A percentile compares a stretch with the other conserved stretches of the same genome.
These are phyloP conservation scores for Rhizopogon vesiculosus DNA, from an alignment of 768 basidiomycete genomes.

Conservation along the genomic window DNA sequence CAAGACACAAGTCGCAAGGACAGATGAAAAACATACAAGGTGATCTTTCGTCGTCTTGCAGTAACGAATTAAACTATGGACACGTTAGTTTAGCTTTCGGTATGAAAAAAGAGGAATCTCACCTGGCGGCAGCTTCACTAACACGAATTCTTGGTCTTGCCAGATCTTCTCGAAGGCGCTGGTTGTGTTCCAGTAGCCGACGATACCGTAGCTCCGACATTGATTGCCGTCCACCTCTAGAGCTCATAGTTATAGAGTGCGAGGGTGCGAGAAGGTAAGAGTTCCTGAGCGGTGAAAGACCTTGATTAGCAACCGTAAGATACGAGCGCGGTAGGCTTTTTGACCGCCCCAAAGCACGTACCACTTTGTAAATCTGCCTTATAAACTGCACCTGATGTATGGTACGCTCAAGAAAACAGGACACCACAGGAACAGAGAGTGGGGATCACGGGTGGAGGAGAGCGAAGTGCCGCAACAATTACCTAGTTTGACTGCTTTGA, in stretches of 20 bases:
- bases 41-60: conserved; percentile 73
- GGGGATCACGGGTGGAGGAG: background rate
- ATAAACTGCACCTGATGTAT: background rate
- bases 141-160: conserved; percentile 66
- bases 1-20: background rate
- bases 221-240: conserved; percentile 61
- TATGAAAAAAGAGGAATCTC: conserved; percentile 18
- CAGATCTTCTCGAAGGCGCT: conserved; percentile 66
- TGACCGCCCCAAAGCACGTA: background rate
- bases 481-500: background rate
- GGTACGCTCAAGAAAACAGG: background rate
- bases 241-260: conserved; percentile 41
- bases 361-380: background rate
- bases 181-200: conserved; percentile 73
- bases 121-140: conserved; percentile 70
- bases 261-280: background rate
- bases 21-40: conserved; percentile 38
- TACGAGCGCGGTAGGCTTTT: background rate
- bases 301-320: conserved; percentile 2
- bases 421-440: background rate
- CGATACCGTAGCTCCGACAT: conserved; percentile 82
- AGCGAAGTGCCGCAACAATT: conserved; percentile 1
- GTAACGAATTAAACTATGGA: conserved; percentile 60
- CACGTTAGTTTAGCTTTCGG: conserved; percentile 1
- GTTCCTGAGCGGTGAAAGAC: background rate